Evolutionary conservation across 164 flowering plant species (phyloP), one percentile per base, ranked within the genome.

Genomic region (Kingdonia uniflora): DNA sequence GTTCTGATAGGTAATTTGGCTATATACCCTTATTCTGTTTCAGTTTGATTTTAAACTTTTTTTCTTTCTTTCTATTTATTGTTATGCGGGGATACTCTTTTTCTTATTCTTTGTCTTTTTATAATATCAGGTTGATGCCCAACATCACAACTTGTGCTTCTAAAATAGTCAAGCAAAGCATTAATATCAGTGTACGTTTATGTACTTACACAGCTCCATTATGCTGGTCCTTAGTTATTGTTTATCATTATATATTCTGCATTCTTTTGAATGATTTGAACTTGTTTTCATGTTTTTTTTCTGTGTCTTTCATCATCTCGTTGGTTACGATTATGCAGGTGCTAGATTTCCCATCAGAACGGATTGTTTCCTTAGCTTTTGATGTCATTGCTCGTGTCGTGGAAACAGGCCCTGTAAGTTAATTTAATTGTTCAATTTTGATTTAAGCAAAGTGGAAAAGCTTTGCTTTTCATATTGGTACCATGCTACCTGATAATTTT

Each of bases 371-470:
- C 14, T 55, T 82, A 62, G 75, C 85, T 22, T 80, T 81, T 68
- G 87, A 87, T 71, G 82, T 84, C 56, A 68, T 84, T 56, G 76
- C 91, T 16, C 83, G 70, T 62, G 67, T 79, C 55, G 71, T 87
- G 50, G 87, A 82, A 75, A 80, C 85, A 26, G 96, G 96, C 22
- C 87, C 84, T 0, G 92, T 87, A 73, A 74, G 83, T 65, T 43
- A n/a, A n/a, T 6, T 23, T 41, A 40, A 23, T 19, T 16, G 2
- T 41, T 59, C 51, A 45, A 15, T 50, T 45, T 44, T 44, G 13
- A 6, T 48, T 22, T 14, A 21, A 23, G 29, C 13, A 22, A 48
- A 23, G 24, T 44, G 8, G 8, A 29, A 8, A 3, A 29, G 35
- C 8, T n/a, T n/a, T n/a, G n/a, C n/a, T n/a, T n/a, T n/a, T n/a